Conservation (phyloP, 1,284 basidiomycete species). For the Apiotrichum brassicae region DNA sequence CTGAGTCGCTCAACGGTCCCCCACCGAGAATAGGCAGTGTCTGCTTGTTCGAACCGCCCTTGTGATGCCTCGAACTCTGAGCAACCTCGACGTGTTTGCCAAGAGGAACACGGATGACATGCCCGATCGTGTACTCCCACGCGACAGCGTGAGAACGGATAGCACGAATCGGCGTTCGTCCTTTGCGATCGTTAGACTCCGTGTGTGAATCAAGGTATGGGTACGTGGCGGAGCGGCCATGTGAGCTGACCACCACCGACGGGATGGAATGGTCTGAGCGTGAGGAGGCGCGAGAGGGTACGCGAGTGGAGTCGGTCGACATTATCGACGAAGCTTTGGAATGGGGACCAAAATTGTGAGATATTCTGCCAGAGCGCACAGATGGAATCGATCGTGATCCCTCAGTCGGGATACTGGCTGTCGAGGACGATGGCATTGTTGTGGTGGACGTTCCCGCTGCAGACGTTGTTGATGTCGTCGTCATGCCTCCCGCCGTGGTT, state of each 20-base stretch:
- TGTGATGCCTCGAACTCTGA: not conserved
- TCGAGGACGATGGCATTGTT: not conserved
- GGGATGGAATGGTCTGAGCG: not conserved
- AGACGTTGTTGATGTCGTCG: too few species aligned
- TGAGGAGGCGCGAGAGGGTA: not conserved
- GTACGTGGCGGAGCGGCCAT: not conserved
- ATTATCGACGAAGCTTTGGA: not conserved
- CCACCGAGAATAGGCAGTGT: slow-evolving; percentile 29
- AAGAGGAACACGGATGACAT: slow-evolving; percentile 35
- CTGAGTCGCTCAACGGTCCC: slow-evolving; percentile 36
- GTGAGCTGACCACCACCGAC: not conserved
- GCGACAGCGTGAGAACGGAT: slow-evolving; percentile 32
- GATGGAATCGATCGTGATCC: not conserved
- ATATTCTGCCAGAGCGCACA: not conserved
- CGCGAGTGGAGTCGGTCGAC: not conserved
- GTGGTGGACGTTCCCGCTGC: not conserved
- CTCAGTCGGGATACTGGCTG: too few species aligned
- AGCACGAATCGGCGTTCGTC: slow-evolving; percentile 25
- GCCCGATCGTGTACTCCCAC: slow-evolving; percentile 40
- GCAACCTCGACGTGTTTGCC: slow-evolving; percentile 20
- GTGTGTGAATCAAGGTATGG: not conserved
- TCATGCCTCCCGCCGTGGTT: too few species aligned
- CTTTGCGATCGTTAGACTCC: slow-evolving; percentile 23
- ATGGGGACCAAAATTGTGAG: not conserved
- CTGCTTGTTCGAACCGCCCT: not conserved